Base-by-base conservation (phyloP, 352 stramenopile genomes). In the Pythium aristosporum region DNA sequence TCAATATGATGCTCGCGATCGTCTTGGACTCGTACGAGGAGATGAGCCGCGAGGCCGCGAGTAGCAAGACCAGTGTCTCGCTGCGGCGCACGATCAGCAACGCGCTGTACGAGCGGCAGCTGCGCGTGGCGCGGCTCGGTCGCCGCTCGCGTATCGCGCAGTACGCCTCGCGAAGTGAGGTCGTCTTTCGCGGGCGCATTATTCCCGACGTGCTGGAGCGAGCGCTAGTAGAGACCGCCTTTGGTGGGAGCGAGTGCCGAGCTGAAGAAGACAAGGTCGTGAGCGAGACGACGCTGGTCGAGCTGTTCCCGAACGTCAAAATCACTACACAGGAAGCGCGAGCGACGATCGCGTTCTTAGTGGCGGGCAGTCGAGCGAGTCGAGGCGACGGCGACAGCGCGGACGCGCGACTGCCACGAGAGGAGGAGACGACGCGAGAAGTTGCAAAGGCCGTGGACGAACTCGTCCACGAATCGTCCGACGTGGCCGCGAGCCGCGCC, bases 1-100 rank as follows among this genome's bases (percentile, higher is more conserved):
- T 89, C 37, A 89, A 88, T 58, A 85, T 89, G 69, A 87, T 89
- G 74, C 75, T 89, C 41, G 80, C 80, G 20, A 89, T 89, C 46
- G 78, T 89, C 2, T 67, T 89, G 55, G 60, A 82, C 59, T 66
- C 79, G 21, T 91, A 85, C 59, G 71, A 63, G 2, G 72, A 85
- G 32, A 77, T 84, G 46, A 82, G 63, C 23, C 69, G 71, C 9
- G 70, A 79, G 53, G 72, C 64, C 32, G 69, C 75, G 15, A 69
- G 71, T 18, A 63, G 42, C 2, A 63, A 56, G 11, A 57, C 59
- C 44, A 81, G 71, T 39, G 34, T 69, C 10, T 67, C 62, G 16
- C 44, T 75, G 0, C 32, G 28, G 0, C 76, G 75, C 16, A 76
- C 80, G 23, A 3, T 70, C 18, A 8, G 20, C 0, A 85, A 75